These are phyloP conservation scores for Carpinus viminea DNA, from an alignment of 306 rosid species.

Conservation along the genomic window DNA sequence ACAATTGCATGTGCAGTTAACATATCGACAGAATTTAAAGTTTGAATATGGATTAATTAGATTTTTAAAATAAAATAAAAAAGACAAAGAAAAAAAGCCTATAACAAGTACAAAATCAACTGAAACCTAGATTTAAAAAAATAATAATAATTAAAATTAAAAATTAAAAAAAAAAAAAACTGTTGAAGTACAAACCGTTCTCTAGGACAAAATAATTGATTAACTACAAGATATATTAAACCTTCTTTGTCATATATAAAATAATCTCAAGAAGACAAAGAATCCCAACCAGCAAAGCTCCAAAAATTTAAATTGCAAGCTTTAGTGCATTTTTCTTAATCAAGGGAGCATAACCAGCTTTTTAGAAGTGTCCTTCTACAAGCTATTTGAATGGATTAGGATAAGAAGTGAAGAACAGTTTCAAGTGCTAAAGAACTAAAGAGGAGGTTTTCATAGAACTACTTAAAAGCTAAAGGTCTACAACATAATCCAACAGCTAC, in stretches of 20 bases:
- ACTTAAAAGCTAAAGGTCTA: background rate
- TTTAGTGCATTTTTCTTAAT: background rate
- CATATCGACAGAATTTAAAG: background rate
- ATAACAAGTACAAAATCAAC: background rate
- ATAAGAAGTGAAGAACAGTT: background rate
- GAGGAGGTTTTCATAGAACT: background rate
- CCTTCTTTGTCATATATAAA: background rate
- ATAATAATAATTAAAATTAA: no score
- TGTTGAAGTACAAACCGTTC: background rate
- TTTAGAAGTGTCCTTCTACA: background rate
- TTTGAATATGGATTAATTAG: background rate
- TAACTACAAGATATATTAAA: background rate
- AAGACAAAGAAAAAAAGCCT: background rate
- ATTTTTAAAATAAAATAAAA: background rate
- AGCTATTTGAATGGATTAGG: background rate
- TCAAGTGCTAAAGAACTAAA: background rate
- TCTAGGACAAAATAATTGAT: background rate
- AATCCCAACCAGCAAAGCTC: background rate
- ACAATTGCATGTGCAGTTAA: background rate
- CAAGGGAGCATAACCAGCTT: background rate
- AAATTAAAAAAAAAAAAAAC: background rate
- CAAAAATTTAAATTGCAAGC: background rate
- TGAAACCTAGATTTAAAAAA: background rate
- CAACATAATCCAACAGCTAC: background rate
- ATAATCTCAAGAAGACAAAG: background rate